Conservation (phyloP, 768 basidiomycete genomes). For the Pleurotus ostreatus region DNA sequence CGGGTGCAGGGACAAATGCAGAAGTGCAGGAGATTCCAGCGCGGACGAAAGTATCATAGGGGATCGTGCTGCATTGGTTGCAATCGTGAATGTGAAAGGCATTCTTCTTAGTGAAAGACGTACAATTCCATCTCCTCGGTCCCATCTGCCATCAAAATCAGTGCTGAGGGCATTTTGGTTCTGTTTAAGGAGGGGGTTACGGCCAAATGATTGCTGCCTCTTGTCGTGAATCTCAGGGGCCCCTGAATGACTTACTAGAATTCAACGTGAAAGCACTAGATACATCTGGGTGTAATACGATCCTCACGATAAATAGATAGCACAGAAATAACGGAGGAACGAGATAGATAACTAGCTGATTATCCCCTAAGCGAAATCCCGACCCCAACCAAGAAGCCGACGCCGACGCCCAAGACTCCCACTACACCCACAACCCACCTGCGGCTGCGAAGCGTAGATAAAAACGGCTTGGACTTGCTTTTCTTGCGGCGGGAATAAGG, state of each 20-base stretch:
- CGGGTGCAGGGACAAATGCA: constrained; percentile 47
- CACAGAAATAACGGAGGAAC: too few relatives aligned
- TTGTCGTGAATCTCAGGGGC: too few relatives aligned
- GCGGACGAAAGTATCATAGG: constrained; percentile 79
- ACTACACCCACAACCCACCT: background rate
- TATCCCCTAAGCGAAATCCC: background rate
- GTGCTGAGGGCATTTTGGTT: constrained; percentile 45
- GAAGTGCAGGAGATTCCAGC: constrained; percentile 66
- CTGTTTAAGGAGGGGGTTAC: background rate
- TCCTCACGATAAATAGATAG: too few relatives aligned
- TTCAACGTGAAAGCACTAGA: too few relatives aligned
- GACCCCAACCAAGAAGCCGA: background rate
- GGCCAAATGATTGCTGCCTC: too few relatives aligned
- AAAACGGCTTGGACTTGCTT: background rate
- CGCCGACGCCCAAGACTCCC: background rate
- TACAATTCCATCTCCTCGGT: constrained; percentile 92
- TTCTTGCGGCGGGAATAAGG: background rate
- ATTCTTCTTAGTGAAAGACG: constrained; percentile 17
- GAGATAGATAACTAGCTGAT: background rate
- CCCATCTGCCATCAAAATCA: constrained; percentile 75
- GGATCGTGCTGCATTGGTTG: constrained; percentile 53
- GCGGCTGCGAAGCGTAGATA: background rate
- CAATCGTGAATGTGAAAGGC: background rate
- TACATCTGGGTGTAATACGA: too few relatives aligned
- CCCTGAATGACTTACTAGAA: too few relatives aligned